Base-by-base conservation (phyloP, 352 stramenopile species). In the Phytophthora fragariaefolia region DNA sequence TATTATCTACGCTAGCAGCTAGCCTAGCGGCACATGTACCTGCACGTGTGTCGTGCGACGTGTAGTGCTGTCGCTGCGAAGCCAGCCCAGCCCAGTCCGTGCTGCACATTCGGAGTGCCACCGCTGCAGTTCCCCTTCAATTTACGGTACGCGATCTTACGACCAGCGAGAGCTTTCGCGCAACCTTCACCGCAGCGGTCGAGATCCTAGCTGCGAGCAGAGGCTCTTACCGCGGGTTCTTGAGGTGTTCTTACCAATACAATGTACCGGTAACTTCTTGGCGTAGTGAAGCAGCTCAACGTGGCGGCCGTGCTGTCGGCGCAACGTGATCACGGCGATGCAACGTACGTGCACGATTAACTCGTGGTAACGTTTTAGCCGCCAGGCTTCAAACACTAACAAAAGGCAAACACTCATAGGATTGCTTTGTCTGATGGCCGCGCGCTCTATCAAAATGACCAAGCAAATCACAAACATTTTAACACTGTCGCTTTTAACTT, bases 131-230 rank as follows among this genome's bases (percentile, higher is more conserved):
- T 66, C n/a, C 47, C 48, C 26, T 59, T 48, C 26, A 52, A 59
- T 59, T 30, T 65, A 58, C 57, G 20, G 58, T 65, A 65, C 46
- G 20, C 30, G 23, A 56, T 22, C 13, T 63, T 66, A 66, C 58
- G 58, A 66, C 48, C 58, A 66, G 36, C 47, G 48, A 53, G 36
- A 58, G 32, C 28, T 34, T 34, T 34, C n/a, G n/a, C n/a, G n/a
- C n/a, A n/a, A n/a, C n/a, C n/a, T n/a, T n/a, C n/a, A n/a, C n/a
- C n/a, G n/a, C n/a, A n/a, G n/a, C n/a, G n/a, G n/a, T n/a, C n/a
- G n/a, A n/a, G n/a, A n/a, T n/a, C n/a, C n/a, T n/a, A n/a, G n/a
- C n/a, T n/a, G n/a, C n/a, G n/a, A n/a, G n/a, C n/a, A n/a, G n/a
- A n/a, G n/a, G n/a, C n/a, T n/a, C n/a, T n/a, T n/a, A n/a, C n/a